Percentiles rank a stretch among this genome's conserved stretches.
Evolutionary conservation across 805 yeast species (phyloP).

Genomic region (Hanseniaspora nectarophila): DNA sequence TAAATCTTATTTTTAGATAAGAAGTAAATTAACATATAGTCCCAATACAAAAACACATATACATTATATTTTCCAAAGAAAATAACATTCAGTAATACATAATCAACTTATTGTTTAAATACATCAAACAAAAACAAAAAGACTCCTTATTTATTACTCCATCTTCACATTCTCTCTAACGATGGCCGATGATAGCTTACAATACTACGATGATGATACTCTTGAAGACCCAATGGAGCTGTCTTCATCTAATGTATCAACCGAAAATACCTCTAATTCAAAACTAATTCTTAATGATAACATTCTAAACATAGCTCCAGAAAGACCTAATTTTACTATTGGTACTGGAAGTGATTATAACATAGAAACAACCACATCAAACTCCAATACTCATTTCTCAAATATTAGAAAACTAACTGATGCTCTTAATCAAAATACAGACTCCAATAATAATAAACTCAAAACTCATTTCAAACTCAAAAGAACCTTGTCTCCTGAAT

Average conservation of each 20-base stretch:
- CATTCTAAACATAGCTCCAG: neutral
- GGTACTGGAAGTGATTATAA: slow-evolving; percentile 4
- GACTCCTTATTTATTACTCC: neutral
- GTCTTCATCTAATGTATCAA: neutral
- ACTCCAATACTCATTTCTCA: slow-evolving; percentile 1
- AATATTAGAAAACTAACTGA: slow-evolving; percentile 10
- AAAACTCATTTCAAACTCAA: slow-evolving; percentile 5
- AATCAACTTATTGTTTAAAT: too few species aligned
- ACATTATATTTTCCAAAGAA: too few species aligned
- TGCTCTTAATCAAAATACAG: neutral
- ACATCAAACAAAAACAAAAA: neutral
- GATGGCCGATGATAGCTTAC: slow-evolving; percentile 6
- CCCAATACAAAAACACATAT: too few species aligned
- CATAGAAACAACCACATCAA: neutral
- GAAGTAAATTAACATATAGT: too few species aligned
- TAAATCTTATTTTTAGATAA: too few species aligned
- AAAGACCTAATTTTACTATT: neutral
- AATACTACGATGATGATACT: slow-evolving; percentile 13
- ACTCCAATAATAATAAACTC: neutral
- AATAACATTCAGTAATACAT: too few species aligned
- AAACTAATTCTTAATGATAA: neutral
- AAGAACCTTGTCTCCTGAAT: slow-evolving; percentile 1
- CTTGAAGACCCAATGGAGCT: slow-evolving; percentile 11
- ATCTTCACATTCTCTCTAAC: neutral
- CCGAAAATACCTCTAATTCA: neutral